phyloP scores from a whole-genome alignment of 1,284 basidiomycete genomes.

The Leccinum pallidistipes region DNA sequence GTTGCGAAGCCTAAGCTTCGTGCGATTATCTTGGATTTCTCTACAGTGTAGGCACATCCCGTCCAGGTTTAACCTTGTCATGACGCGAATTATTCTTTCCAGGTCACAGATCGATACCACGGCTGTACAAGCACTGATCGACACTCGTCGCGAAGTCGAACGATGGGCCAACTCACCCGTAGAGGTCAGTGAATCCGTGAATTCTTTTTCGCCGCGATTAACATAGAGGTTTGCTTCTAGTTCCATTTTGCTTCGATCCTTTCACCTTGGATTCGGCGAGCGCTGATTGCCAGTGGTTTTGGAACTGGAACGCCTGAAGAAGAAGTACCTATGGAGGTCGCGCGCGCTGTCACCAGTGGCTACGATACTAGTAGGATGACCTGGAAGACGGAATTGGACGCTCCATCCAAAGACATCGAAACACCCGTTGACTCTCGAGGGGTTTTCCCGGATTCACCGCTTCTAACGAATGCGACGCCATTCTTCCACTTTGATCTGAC shows the following conservation, averaged over 20 bases:
- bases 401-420: slow-evolving; percentile 36
- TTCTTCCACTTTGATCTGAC: slow-evolving; percentile 87
- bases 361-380: slow-evolving; percentile 33
- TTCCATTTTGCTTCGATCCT: slow-evolving; percentile 90
- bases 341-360: slow-evolving; percentile 66
- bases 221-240: slow-evolving; percentile 31
- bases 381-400: slow-evolving; percentile 21
- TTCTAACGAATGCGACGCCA: slow-evolving; percentile 64
- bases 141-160: slow-evolving; percentile 85
- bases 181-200: slow-evolving; percentile 50
- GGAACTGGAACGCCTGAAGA: slow-evolving; percentile 56
- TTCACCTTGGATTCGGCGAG: slow-evolving; percentile 93
- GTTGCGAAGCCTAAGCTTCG: slow-evolving; percentile 67
- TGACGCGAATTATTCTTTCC: slow-evolving; percentile 6
- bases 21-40: slow-evolving; percentile 92
- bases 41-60: slow-evolving; percentile 66
- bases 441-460: slow-evolving; percentile 33
- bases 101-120: slow-evolving; percentile 85
- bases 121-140: slow-evolving; percentile 88
- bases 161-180: slow-evolving; percentile 82
- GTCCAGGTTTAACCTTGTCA: neutral
- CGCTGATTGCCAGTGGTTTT: slow-evolving; percentile 86
- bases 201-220: neutral
- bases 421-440: slow-evolving; percentile 29
- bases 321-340: slow-evolving; percentile 60